Evolutionary conservation across 176 grass and related monocot species (phyloP).

Genomic region (Secale cereale): DNA sequence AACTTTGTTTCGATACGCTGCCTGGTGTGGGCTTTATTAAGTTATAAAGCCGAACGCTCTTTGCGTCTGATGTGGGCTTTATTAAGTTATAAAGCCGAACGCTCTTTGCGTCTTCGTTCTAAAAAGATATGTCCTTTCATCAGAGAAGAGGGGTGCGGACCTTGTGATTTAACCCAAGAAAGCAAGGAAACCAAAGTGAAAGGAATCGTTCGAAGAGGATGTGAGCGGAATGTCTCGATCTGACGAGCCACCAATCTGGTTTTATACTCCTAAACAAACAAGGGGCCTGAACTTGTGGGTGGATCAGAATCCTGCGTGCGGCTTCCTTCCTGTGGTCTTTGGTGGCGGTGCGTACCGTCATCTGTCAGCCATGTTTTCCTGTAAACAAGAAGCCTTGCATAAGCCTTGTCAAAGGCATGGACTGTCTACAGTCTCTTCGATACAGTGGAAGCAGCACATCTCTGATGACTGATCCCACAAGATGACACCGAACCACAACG

Average conservation of each 20-base stretch:
- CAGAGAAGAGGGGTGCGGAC: neutral
- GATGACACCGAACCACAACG: neutral
- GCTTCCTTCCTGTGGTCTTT: neutral
- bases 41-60: too few relatives aligned
- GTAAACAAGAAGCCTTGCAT: neutral
- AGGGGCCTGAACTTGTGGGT: neutral
- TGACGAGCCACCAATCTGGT: neutral
- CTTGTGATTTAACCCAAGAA: neutral
- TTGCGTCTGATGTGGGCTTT: too few relatives aligned
- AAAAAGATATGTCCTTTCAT: neutral
- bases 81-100: too few relatives aligned
- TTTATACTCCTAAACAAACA: neutral
- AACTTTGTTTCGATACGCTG: too few relatives aligned
- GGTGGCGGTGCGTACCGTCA: neutral
- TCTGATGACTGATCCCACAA: neutral
- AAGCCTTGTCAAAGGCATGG: neutral
- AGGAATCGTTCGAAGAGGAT: constrained; percentile 21
- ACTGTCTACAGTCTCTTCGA: neutral
- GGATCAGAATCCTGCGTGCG: constrained; percentile 1
- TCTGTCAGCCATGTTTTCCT: neutral
- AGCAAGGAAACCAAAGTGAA: neutral
- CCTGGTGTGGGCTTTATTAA: too few relatives aligned
- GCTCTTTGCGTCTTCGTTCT: too few relatives aligned
- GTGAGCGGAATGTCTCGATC: constrained; percentile 27
- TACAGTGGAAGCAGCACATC: too few relatives aligned